These are phyloP conservation scores for Carex myosuroides DNA, from an alignment of 176 grass and related monocot genomes.

Conservation along the genomic window DNA sequence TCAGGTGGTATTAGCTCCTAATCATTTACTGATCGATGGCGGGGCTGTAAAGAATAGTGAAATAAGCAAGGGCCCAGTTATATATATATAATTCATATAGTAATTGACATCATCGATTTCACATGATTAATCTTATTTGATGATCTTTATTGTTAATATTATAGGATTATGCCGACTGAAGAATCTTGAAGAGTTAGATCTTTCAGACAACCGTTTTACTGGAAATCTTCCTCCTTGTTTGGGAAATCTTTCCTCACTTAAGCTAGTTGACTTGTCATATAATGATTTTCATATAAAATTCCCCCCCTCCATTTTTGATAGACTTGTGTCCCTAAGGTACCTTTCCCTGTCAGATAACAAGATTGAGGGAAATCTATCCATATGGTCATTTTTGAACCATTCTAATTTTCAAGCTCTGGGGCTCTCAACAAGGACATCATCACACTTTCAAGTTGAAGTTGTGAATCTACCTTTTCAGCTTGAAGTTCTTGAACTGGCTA, in stretches of 20 bases:
- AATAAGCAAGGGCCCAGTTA: no score
- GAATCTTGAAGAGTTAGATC: not conserved
- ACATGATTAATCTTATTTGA: no score
- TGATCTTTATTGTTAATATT: not conserved
- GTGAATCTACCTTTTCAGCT: slow-evolving; percentile 22
- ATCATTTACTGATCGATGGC: no score
- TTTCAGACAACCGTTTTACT: not conserved
- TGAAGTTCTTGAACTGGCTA: not conserved
- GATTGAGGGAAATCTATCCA: no score
- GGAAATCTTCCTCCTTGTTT: not conserved
- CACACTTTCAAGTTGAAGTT: slow-evolving; percentile 5
- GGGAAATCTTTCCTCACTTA: slow-evolving; percentile 16
- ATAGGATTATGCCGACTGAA: not conserved
- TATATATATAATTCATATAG: no score
- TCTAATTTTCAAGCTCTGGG: not conserved
- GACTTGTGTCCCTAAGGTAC: not conserved
- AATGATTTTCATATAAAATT: slow-evolving; percentile 20
- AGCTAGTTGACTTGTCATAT: not conserved
- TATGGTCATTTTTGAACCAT: not conserved
- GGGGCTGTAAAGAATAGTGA: no score
- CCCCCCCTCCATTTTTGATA: not conserved
- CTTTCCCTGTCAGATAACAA: no score
- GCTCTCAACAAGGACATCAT: not conserved
- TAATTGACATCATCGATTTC: not conserved
- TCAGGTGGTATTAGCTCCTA: no score